Conservation (phyloP, 192 early-diverging fungal species). For the Phlyctochytrium arcticum region DNA sequence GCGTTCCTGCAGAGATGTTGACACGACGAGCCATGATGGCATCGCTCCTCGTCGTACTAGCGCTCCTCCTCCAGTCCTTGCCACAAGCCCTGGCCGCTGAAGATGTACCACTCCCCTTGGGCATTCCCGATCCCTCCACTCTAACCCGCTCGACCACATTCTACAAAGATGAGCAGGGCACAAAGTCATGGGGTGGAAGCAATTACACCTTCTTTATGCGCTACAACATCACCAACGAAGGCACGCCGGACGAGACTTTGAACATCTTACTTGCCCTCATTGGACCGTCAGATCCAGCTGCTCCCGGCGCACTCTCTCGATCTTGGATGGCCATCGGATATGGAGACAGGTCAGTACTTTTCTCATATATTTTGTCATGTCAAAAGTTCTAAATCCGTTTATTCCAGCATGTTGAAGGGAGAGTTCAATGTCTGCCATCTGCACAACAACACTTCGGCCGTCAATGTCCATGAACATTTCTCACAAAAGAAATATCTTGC, state of each 20-base stretch:
- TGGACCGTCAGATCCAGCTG: not conserved
- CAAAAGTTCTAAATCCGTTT: not conserved
- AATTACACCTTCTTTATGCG: not conserved
- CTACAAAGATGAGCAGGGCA: not conserved
- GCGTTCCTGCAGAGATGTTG: too few species aligned
- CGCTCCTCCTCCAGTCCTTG: too few species aligned
- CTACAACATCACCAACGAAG: not conserved
- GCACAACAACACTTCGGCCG: not conserved
- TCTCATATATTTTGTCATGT: not conserved
- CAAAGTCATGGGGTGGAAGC: not conserved
- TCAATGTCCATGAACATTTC: constrained; percentile 30
- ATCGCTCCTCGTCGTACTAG: too few species aligned
- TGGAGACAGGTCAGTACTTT: not conserved
- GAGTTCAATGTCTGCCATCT: constrained; percentile 34
- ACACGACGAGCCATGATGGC: too few species aligned
- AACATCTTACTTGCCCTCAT: constrained; percentile 1
- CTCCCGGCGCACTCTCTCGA: not conserved
- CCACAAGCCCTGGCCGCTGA: not conserved
- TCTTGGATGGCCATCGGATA: not conserved
- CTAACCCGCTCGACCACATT: not conserved
- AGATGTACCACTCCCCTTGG: not conserved
- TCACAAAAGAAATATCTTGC: constrained; percentile 12
- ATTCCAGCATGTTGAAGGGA: constrained; percentile 28
- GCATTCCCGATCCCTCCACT: not conserved
- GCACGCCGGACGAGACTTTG: constrained; percentile 22